Base-by-base conservation (phyloP, 2,329 filamentous ascomycete genomes). In the Claviceps arundinis region DNA sequence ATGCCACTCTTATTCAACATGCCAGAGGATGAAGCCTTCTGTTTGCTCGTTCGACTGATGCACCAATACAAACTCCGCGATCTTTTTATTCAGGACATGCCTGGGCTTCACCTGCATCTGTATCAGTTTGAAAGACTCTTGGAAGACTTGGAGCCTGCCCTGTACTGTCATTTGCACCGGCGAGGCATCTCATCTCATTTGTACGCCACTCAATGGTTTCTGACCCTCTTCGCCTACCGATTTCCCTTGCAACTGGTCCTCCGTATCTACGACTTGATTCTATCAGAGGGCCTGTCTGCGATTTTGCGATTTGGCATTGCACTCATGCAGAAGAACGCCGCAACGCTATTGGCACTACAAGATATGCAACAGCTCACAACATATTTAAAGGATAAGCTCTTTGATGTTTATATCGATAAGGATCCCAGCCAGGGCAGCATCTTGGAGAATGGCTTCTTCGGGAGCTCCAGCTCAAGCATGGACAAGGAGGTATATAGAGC, bases 1-100 rank as follows among this genome's bases (percentile, higher is more conserved):
- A 97, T 97, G 89, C 93, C 94, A 24, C 68, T 98, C 17, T 74
- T 98, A 1, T 96, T 98, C 71, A 97, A 96, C 65, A 95, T 97
- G 90, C 87, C 90, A 2, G 91, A 97, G 69, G 89, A 95, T 64
- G 93, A 98, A 69, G 91, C 93, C 0, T 98, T 98, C 64, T 93
- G 89, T 60, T 73, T 98, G 17, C 79, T 98, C 26, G 89, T 96
- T 17, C 84, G 89, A 57, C 70, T 98, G 51, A 98, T 98, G 93
- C 94, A 94, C 70, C 88, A 96, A 58, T 98, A 97, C 67, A 83
- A 89, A 54, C 74, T 98, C 37, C 85, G 93, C 45, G 89, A 96
- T 58, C 79, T 98, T 61, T 98, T 97, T 63, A 81, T 94, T 50
- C 84, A 91, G 57, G 93, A 96, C 60, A 98, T 98, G 93, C 87